Evolutionary conservation across 495 filamentous ascomycete species (phyloP), one percentile per base, ranked within the genome.

Genomic region (Barbatosphaeria neglecta): DNA sequence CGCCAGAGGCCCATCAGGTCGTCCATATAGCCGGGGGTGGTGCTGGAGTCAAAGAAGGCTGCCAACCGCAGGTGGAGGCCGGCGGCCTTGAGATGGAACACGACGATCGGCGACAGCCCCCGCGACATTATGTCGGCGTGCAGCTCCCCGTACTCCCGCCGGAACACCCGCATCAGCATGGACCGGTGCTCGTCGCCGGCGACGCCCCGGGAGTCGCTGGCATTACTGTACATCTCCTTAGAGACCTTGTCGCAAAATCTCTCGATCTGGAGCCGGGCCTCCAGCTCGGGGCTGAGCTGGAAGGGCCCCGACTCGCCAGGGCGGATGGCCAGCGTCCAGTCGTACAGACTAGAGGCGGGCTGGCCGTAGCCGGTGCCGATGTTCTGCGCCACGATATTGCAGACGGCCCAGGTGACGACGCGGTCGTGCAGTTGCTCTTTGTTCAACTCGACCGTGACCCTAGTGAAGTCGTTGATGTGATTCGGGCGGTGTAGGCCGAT

Each of bases 301-400:
- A 83, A 86, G 44, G 77, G 83, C 1, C 74, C 67, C 40, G 83
- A 78, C 31, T 76, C 69, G 6, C 77, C 76, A 17, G 81, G 76
- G 22, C 74, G 73, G 18, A 81, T 69, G 8, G 77, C 78, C 31
- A 93, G 59, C 0, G 87, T 89, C 80, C 85, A 90, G 62, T 93
- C 88, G 56, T 92, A 95, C 11, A 90, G 59, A 6, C 84, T 89
- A n/a, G 84, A 82, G 2, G 89, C 83, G 6, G 89, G 89, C 57
- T 94, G 89, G 27, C 89, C 89, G 60, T 94, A 88, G 15, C 87
- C 89, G 7, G 89, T 95, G 8, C 87, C 84, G 47, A 93, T 82
- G 44, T 83, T 86, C 62, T 95, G 88, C n/a, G 87, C 82, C 39
- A 94, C 87, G 56, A 92, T 87, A 58, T 95, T 95, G 58, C 86